These are phyloP conservation scores for Diphasiastrum complanatum DNA, from an alignment of 83 land plant genomes.

Conservation along the genomic window DNA sequence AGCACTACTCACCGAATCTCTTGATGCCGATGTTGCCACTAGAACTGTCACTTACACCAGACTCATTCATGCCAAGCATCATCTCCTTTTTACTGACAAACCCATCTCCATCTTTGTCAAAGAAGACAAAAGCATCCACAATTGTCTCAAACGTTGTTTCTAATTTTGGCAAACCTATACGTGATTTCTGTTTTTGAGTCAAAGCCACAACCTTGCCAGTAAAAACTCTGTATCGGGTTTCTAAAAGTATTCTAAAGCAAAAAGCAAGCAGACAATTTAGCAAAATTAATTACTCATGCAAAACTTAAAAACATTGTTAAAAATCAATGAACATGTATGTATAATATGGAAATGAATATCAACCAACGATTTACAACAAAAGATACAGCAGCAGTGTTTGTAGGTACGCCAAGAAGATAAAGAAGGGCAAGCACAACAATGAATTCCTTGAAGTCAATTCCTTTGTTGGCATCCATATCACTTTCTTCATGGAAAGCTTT, in stretches of 20 bases:
- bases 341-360: too few relatives aligned
- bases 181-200: conserved; percentile 28
- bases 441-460: conserved; percentile 69
- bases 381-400: conserved; percentile 2
- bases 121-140: conserved; percentile 47
- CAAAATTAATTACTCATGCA: background rate
- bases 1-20: conserved; percentile 39
- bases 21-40: conserved; percentile 31
- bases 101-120: conserved; percentile 62
- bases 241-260: background rate
- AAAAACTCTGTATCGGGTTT: background rate
- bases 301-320: background rate
- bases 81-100: conserved; percentile 46
- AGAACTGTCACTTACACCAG: conserved; percentile 32
- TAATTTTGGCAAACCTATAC: conserved; percentile 32
- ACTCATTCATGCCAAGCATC: conserved; percentile 39
- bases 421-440: conserved; percentile 63
- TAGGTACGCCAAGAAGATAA: conserved; percentile 44
- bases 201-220: conserved; percentile 3
- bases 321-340: background rate
- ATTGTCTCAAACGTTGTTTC: conserved; percentile 43
- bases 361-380: background rate
- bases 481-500: conserved; percentile 53
- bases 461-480: conserved; percentile 54
- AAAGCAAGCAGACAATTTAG: background rate